A percentile compares a stretch with the other conserved stretches of the same genome.
Evolutionary conservation across 805 yeast species (phyloP).

Genomic region (Trichomonascus vanleenenianus): DNA sequence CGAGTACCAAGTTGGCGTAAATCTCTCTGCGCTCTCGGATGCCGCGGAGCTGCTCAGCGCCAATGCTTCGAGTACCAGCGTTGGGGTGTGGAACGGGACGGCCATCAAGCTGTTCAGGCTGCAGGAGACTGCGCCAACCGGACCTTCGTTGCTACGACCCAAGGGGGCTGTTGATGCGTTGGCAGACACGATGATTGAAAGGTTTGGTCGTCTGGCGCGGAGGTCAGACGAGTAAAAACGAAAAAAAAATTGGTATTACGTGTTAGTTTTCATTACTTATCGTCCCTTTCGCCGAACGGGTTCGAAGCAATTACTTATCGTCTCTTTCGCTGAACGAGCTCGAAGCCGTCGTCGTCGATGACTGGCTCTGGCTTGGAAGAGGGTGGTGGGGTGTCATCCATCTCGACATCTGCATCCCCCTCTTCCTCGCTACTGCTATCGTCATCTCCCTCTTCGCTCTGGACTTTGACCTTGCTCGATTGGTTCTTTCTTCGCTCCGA

Average conservation of each 20-base stretch:
- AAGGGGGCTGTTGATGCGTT: slow-evolving; percentile 41
- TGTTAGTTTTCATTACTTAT: too few species aligned
- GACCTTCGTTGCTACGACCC: slow-evolving; percentile 34
- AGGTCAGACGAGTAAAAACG: background rate
- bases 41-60: slow-evolving; percentile 11
- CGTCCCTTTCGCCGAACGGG: background rate
- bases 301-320: background rate
- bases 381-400: slow-evolving; percentile 9
- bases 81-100: slow-evolving; percentile 49
- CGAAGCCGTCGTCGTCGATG: slow-evolving; percentile 93
- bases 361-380: slow-evolving; percentile 45
- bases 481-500: slow-evolving; percentile 33
- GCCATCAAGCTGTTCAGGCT: slow-evolving; percentile 43
- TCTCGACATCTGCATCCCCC: slow-evolving; percentile 32
- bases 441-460: slow-evolving; percentile 46
- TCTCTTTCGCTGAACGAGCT: slow-evolving; percentile 62
- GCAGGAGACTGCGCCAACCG: slow-evolving; percentile 32
- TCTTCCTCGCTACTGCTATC: slow-evolving; percentile 40
- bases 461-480: slow-evolving; percentile 28
- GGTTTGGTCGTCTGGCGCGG: slow-evolving; percentile 25
- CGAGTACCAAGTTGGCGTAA: slow-evolving; percentile 10
- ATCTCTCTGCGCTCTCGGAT: slow-evolving; percentile 6
- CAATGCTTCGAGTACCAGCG: slow-evolving; percentile 18
- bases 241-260: too few species aligned
- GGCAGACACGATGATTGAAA: slow-evolving; percentile 41